phyloP scores from a whole-genome alignment of 257 asterid species.

The Solanum habrochaites region DNA sequence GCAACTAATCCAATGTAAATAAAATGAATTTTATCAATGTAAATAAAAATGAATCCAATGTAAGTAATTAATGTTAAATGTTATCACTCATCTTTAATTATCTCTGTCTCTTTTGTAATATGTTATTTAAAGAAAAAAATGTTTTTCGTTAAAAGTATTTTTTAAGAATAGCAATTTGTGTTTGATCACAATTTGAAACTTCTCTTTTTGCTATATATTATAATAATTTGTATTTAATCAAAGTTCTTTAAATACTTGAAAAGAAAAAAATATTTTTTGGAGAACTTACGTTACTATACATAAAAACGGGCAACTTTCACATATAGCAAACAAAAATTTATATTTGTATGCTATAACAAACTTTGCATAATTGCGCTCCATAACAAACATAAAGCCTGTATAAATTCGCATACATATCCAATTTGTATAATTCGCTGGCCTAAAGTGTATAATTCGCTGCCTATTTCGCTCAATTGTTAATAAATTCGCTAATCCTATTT shows the following conservation, averaged over 20 bases:
- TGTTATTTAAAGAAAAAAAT: background rate
- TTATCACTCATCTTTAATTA: background rate
- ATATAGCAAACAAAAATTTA: too few species aligned
- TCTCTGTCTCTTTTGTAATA: background rate
- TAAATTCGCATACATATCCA: too few species aligned
- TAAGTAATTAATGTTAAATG: background rate
- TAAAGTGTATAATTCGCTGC: too few species aligned
- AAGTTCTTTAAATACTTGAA: background rate
- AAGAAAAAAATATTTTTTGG: fast-evolving
- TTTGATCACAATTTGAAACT: background rate
- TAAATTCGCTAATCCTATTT: too few species aligned
- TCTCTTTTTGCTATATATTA: background rate
- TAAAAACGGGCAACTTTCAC: too few species aligned
- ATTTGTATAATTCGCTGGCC: too few species aligned
- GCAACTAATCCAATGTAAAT: background rate
- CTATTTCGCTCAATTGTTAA: too few species aligned
- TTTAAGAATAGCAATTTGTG: background rate
- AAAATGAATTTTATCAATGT: background rate
- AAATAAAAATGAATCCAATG: too few species aligned
- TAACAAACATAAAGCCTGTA: too few species aligned
- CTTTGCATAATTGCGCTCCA: too few species aligned
- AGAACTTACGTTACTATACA: background rate
- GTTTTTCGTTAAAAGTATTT: background rate
- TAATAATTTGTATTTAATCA: background rate
- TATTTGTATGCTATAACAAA: too few species aligned